Base-by-base conservation (phyloP, 2,329 filamentous ascomycete species). In the Chrysosporium keratinophilum region DNA sequence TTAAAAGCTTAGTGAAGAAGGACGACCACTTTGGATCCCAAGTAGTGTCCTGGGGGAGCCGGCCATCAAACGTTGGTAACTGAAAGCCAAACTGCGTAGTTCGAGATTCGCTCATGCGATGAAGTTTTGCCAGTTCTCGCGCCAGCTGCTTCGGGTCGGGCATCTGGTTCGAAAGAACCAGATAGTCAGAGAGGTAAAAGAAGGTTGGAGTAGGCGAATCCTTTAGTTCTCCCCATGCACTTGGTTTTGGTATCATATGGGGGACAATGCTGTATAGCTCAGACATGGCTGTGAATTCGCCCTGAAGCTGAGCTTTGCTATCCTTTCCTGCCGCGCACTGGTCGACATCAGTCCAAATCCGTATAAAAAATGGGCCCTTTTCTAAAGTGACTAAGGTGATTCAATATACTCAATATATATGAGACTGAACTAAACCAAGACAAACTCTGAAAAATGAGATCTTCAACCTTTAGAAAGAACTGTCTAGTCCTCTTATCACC, bases 81-180 rank as follows among this genome's bases (percentile, higher is more conserved):
- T 65, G 64, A 52, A 70, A 73, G 1, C 69, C 71, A 52, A 72
- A 72, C 53, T 66, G 64, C 2, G 65, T 65, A 2, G 62, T 67
- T 0, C 61, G 61, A 14, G 65, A 68, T 14, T 48, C 49, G 41
- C 63, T 65, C 3, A 46, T 59, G 20, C 49, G 46, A 55, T 67
- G 65, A 14, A 68, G 61, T 15, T 60, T 48, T 17, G 59, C 60
- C 40, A 67, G 50, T 19, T 60, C 44, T 52, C 56, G 9, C 19
- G 61, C 54, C 34, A 64, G 57, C 15, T 63, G 31, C 6, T 58
- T 49, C 7, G 62, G 52, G 34, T 68, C 56, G 39, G 65, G 59
- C 37, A 41, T 41, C 6, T 15, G 7, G 39, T 41, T 7, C n/a
- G n/a, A 7, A 14, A 41, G 39, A 7, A 3, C 19, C n/a, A 41